Evolutionary conservation across 345 rosid genomes (phyloP), one percentile per base, ranked within the genome.

Genomic region (Iberis pinnata): DNA sequence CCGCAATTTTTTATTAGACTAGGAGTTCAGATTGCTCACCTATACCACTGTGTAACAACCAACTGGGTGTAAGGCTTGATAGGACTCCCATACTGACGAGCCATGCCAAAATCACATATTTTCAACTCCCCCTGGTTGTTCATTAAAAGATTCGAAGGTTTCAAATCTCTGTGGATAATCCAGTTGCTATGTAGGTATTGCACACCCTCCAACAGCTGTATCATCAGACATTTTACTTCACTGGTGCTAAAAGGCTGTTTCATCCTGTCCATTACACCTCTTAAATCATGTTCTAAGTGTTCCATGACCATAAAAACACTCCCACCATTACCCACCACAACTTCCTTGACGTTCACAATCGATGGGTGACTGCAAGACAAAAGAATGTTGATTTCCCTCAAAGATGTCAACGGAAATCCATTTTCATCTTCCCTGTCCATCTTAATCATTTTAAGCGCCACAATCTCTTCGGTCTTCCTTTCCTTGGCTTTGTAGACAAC

Each of bases 271-370:
- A 83, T 78, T 32, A 86, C 48, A 17, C 75, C 88, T 77, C 82
- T 80, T 13, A 86, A 76, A 54, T 89, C 95, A 53, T 89, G 94
- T 58, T 89, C 94, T 73, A 89, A 77, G 63, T 78, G 86, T 63
- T 89, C 97, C 97, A 89, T 89, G 35, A 82, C 97, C 94, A 86
- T 82, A 66, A 68, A 89, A 61, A 89, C 78, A 59, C 70, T 72
- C 62, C 74, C 75, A n/a, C 45, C 58, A 40, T 73, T 76, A 56
- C 71, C 90, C 76, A 84, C 79, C 41, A 75, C 95, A 25, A 89
- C 94, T 77, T 86, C 95, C 77, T 80, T 77, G 37, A 89, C 86
- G 47, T 75, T 65, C 18, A 89, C 97, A 50, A 84, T 77, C 8
- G 84, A 76, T 42, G 90, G 85, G 39, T 84, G 90, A 45, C 61